Base-by-base conservation (phyloP, 306 rosid genomes). In the Cercis canadensis region DNA sequence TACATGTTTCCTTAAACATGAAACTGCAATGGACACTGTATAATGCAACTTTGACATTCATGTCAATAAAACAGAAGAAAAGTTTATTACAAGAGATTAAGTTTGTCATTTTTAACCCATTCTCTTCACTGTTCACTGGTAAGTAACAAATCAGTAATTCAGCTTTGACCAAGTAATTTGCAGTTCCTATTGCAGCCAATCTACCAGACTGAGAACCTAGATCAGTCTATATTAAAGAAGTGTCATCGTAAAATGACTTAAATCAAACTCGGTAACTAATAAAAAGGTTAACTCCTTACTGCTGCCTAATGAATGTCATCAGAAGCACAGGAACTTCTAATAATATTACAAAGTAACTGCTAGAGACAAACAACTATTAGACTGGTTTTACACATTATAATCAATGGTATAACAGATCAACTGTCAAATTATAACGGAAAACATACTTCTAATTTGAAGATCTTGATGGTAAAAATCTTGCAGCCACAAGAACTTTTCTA, bases 391-490 rank as follows among this genome's bases (percentile, higher is more conserved):
- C 16, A 50, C 19, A 68, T 59, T 39, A 17, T 4, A 43, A 15
- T 53, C 44, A 49, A 31, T 51, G 47, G 41, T 59, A 49, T 75
- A 37, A 66, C 37, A 47, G 12, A 14, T 75, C 49, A 67, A 58
- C 63, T 72, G 29, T 55, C 54, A 58, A 59, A 51, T 37, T 29
- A 41, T 41, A 16, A 29, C 18, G 59, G 29, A 51, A 64, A 70
- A 47, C 61, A 56, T 37, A 39, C 7, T 37, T 39, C 7, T 49
- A 24, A 62, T 58, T 45, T 72, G 57, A 58, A n/a, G 64, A 59
- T 65, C 51, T 32, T 65, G 57, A 58, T 18, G 57, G 19, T 40
- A 56, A 41, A 41, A 60, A 31, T 19, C 60, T 67, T 52, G 21
- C 7, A 29, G 24, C 56, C 32, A 3, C 54, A 58, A 66, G 19